Evolutionary conservation across 768 basidiomycete species (phyloP).

Genomic region (Leucocoprinus sp.): DNA sequence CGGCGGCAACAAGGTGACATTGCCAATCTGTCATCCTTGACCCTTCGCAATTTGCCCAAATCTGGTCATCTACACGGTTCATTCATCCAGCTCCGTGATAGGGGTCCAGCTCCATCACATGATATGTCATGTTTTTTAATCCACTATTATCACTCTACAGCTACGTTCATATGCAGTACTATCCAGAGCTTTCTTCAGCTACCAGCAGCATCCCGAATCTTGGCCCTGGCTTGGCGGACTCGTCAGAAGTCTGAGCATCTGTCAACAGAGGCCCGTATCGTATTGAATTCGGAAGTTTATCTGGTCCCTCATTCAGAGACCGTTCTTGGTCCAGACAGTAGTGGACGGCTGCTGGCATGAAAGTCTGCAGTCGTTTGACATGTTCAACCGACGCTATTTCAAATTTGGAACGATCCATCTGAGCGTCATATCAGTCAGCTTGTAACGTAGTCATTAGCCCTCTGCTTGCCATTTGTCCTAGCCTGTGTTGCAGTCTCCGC

Average conservation of each 20-base stretch:
- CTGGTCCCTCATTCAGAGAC: conserved; percentile 15
- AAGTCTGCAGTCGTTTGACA: conserved; percentile 49
- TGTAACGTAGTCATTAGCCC: background rate
- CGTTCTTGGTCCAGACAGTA: conserved; percentile 29
- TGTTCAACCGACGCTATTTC: conserved; percentile 27
- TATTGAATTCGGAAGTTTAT: conserved; percentile 33
- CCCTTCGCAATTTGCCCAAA: conserved; percentile 2
- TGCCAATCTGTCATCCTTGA: conserved; percentile 10
- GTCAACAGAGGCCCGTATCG: conserved; percentile 42
- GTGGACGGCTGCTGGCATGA: conserved; percentile 42
- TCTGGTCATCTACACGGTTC: background rate
- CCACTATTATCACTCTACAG: conserved; percentile 3
- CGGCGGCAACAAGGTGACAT: conserved; percentile 6
- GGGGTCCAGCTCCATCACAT: background rate
- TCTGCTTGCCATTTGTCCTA: conserved; percentile 18
- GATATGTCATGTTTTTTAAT: too few species aligned
- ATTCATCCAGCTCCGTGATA: background rate
- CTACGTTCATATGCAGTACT: background rate
- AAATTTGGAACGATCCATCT: background rate
- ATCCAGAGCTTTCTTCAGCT: conserved; percentile 27
- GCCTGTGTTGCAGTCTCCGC: conserved; percentile 10
- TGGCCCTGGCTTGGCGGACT: conserved; percentile 61
- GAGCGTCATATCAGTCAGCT: background rate
- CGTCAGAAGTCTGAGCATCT: conserved; percentile 49
- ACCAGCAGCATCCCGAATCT: conserved; percentile 71